Percentiles rank a stretch among this genome's conserved stretches.
Conservation (phyloP, 208 protist species). For the Porcisia deanei region DNA sequence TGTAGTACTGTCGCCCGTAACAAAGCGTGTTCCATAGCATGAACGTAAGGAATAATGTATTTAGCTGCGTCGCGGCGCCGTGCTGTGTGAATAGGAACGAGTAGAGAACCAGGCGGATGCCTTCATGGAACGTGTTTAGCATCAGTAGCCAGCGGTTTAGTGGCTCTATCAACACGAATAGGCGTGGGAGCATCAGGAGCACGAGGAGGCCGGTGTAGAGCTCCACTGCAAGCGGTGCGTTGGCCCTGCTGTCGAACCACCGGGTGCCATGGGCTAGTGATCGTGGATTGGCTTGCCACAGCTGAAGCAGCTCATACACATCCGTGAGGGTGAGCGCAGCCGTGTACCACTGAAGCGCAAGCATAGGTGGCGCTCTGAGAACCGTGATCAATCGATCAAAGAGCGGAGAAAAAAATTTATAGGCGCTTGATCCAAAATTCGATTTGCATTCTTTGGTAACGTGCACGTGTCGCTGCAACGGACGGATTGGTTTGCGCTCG, state of each 20-base stretch:
- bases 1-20: slow-evolving; percentile 62
- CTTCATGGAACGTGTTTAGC: slow-evolving; percentile 44
- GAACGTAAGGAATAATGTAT: slow-evolving; percentile 70
- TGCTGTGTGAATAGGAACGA: slow-evolving; percentile 42
- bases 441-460: background rate
- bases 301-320: slow-evolving; percentile 35
- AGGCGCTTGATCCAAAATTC: background rate
- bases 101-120: slow-evolving; percentile 46
- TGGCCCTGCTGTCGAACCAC: slow-evolving; percentile 50
- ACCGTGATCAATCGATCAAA: background rate
- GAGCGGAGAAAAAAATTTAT: background rate
- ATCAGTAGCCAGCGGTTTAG: slow-evolving; percentile 63
- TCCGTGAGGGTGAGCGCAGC: slow-evolving; percentile 31
- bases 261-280: slow-evolving; percentile 29
- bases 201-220: slow-evolving; percentile 45
- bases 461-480: background rate
- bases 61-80: slow-evolving; percentile 35
- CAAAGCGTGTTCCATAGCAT: slow-evolving; percentile 45
- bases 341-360: slow-evolving; percentile 64
- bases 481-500: background rate
- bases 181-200: slow-evolving; percentile 45
- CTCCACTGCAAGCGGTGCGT: slow-evolving; percentile 36
- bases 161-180: slow-evolving; percentile 53
- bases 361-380: slow-evolving; percentile 16
- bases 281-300: slow-evolving; percentile 23